Evolutionary conservation across 2,329 filamentous ascomycete genomes (phyloP), one percentile per base, ranked within the genome.

Genomic region (Aspergillus uvarum): DNA sequence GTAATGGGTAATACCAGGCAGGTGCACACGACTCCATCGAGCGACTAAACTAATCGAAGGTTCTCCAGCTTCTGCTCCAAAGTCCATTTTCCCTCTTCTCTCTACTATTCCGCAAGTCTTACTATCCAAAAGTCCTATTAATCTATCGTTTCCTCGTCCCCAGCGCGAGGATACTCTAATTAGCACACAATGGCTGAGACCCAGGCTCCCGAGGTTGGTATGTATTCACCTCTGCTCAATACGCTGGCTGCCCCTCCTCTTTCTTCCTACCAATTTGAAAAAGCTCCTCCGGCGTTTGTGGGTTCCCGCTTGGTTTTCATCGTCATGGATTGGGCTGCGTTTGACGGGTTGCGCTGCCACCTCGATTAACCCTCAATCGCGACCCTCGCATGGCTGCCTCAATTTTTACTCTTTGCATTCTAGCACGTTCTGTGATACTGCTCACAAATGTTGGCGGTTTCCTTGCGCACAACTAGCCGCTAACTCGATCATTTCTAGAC

Each of bases 401-500:
- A 22, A 52, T 31, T 22, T 19, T 22, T 31, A 22, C n/a, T 31
- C 47, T 10, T 44, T 21, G 19, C 12, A 42, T 21, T 11, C 42
- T 14, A 8, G 11, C 26, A 22, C 24, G 1, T 32, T 16, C 51
- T 42, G 47, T 35, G 14, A 32, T 42, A n/a, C 48, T 35, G 47
- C 51, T 49, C 53, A 31, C 38, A 11, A 44, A 22, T 56, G 35
- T 50, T 52, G 38, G 24, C 51, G 51, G 52, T 57, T 11, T 38
- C 42, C 59, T 56, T 38, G 60, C 60, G 54, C 63, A 16, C 60
- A 59, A 64, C 64, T 69, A 62, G 65, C 51, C 47, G 56, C 59
- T 35, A 47, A 50, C 61, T 51, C 31, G 54, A 57, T 58, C 59
- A 51, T 54, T 62, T 56, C 47, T 67, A 96, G 91, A 96, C 78